Base-by-base conservation (phyloP, 1,284 basidiomycete genomes). In the Sporisorium sorghi region DNA sequence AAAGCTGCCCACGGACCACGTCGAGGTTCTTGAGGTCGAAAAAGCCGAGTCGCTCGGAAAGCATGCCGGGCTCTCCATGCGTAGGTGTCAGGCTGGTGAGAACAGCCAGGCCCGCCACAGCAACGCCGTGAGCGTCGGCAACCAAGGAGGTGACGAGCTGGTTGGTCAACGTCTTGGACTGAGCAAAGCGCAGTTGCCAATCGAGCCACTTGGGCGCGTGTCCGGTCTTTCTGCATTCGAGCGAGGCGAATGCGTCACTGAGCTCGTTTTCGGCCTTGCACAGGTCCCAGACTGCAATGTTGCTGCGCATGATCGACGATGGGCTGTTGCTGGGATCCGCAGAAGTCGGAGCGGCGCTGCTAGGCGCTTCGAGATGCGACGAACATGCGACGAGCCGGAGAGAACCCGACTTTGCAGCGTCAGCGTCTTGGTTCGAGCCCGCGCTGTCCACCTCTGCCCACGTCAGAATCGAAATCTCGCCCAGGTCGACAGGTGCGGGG, bases 171-270 rank as follows among this genome's bases (percentile, higher is more conserved):
- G 26, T 37, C n/a, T 48, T 61, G 17, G 46, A 48, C 28, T 49
- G 44, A n/a, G 42, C 57, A 42, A 64, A 64, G 1, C 60, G 55
- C 15, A 67, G 42, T 40, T 70, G 52, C 73, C 73, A 68, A 6
- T 76, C 73, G 33, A 58, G 46, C 64, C 58, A 65, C 26, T 60
- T 64, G 7, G 68, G 63, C 2, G 52, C 50, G 14, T 68, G 64
- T 1, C 69, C 65, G 5, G 60, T 58, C 50, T 76, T 76, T 28
- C 61, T 53, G 50, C 73, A 76, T 54, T 76, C 73, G 30, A 76
- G 64, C 30, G 64, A 60, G 15, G 50, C 46, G 26, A 76, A 76
- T 6, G 73, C 73, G 11, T 76, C 73, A 48, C 61, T 72, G 14
- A 76, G 53, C 50, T 65, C 73, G 46, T 60, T 57, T 24, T 65